Percentiles rank a stretch among this genome's conserved stretches.
Evolutionary conservation across 345 rosid genomes (phyloP).

Genomic region (Carallia pectinifolia): DNA sequence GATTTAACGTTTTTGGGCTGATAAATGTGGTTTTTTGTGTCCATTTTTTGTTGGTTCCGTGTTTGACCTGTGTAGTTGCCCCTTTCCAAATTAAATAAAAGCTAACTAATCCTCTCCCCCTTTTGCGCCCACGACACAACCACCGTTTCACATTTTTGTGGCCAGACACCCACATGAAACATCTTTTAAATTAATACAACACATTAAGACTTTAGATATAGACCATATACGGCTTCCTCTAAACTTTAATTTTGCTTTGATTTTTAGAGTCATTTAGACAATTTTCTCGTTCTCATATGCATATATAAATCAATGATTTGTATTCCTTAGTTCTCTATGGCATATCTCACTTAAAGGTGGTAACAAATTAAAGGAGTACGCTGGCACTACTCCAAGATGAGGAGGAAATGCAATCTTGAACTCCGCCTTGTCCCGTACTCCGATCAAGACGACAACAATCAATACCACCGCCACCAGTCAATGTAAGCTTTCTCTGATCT

Average conservation of each 20-base stretch:
- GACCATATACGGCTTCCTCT: too few relatives aligned
- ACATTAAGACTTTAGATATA: neutral
- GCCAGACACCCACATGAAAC: neutral
- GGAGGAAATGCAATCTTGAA: slow-evolving; percentile 45
- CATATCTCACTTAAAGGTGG: too few relatives aligned
- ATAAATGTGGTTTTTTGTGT: neutral
- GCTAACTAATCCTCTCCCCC: neutral
- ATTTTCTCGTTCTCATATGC: too few relatives aligned
- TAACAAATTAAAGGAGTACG: neutral
- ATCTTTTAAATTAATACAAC: neutral
- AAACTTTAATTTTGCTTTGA: neutral
- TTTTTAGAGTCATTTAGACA: too few relatives aligned
- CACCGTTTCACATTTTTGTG: too few relatives aligned
- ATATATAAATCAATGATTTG: neutral
- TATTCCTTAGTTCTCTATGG: neutral
- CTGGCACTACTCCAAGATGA: slow-evolving; percentile 17
- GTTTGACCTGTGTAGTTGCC: neutral
- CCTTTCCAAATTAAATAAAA: neutral
- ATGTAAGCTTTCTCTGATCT: slow-evolving; percentile 9
- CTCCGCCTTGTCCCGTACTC: slow-evolving; percentile 37
- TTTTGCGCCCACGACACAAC: neutral
- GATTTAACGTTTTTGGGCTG: too few relatives aligned
- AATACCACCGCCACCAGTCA: neutral
- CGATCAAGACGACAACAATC: slow-evolving; percentile 4
- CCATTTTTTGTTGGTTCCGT: neutral